phyloP scores from a whole-genome alignment of 306 rosid genomes.

The Rosa rugosa region DNA sequence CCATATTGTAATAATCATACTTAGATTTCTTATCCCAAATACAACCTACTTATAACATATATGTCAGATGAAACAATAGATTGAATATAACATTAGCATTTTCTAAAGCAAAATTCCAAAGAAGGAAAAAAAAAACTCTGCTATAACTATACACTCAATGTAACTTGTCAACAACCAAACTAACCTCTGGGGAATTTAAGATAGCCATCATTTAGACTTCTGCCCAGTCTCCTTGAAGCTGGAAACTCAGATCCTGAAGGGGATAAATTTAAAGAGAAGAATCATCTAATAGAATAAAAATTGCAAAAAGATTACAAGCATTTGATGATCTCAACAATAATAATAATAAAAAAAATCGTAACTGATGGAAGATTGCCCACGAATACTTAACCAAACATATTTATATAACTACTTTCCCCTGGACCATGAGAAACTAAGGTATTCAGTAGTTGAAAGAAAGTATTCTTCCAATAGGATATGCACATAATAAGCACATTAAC shows the following conservation, averaged over 20 bases:
- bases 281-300: background rate
- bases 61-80: background rate
- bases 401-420: background rate
- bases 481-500: background rate
- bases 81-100: background rate
- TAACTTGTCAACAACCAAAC: constrained; percentile 19
- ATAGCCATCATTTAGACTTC: constrained; percentile 41
- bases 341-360: background rate
- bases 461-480: background rate
- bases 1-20: background rate
- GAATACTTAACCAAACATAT: background rate
- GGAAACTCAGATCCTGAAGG: constrained; percentile 54
- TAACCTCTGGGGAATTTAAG: constrained; percentile 68
- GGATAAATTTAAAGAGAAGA: constrained; percentile 1
- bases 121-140: background rate
- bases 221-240: constrained; percentile 46
- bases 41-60: background rate
- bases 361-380: background rate
- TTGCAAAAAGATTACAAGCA: background rate
- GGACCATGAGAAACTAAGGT: background rate
- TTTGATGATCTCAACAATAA: constrained; percentile 7
- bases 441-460: background rate
- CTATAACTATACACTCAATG: background rate
- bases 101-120: background rate
- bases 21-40: background rate